Conservation (phyloP, 345 rosid species). For the Odontarrhena argentea region DNA sequence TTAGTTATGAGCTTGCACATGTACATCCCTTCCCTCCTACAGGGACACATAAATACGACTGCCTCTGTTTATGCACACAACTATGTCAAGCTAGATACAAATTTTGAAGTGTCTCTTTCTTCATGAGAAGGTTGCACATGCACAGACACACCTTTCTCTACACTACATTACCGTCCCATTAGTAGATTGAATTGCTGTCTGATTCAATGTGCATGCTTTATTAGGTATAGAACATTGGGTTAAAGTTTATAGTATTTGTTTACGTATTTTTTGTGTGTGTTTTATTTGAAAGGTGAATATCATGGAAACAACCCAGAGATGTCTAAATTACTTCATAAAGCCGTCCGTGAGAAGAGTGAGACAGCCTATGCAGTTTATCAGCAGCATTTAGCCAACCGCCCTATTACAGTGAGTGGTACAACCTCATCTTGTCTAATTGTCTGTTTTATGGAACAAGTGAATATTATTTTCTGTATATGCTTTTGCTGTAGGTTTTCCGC, state of each 20-base stretch:
- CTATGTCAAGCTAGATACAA: constrained; percentile 22
- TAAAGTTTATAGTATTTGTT: constrained; percentile 26
- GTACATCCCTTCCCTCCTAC: neutral
- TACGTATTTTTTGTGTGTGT: neutral
- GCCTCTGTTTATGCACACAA: constrained; percentile 16
- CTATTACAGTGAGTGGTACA: constrained; percentile 71
- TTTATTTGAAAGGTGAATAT: constrained; percentile 68
- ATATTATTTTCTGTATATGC: constrained; percentile 16
- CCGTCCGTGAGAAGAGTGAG: constrained; percentile 95
- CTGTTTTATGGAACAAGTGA: constrained; percentile 21
- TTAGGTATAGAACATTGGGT: neutral
- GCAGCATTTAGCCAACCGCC: constrained; percentile 96
- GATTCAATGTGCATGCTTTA: neutral
- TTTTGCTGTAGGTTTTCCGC: constrained; percentile 76
- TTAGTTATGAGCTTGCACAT: constrained; percentile 27
- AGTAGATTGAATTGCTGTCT: constrained; percentile 2
- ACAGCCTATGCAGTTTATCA: constrained; percentile 90
- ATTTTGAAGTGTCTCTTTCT: constrained; percentile 11
- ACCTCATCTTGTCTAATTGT: constrained; percentile 10
- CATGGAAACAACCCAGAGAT: constrained; percentile 99
- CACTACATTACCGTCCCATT: neutral
- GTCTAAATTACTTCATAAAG: constrained; percentile 98
- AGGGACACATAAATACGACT: neutral
- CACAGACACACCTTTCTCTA: constrained; percentile 15
- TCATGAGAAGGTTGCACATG: constrained; percentile 8